Percentiles rank a stretch among this genome's conserved stretches.
These are phyloP conservation scores for Saccharomycopsis fibuligera DNA, from an alignment of 805 yeast species.

Conservation along the genomic window DNA sequence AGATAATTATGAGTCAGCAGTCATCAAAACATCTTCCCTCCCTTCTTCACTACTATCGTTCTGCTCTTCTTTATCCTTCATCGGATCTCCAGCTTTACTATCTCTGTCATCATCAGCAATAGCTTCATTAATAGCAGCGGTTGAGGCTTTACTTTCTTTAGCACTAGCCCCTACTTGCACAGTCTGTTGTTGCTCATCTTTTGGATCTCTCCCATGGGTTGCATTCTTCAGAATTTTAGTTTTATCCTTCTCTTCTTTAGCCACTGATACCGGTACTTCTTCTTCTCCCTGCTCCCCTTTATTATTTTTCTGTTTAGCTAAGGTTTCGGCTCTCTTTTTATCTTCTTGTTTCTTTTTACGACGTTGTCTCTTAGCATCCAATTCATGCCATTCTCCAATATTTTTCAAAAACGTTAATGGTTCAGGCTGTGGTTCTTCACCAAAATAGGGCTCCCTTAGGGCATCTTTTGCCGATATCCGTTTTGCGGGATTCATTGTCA, in stretches of 20 bases:
- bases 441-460: conserved; percentile 63
- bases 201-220: too few relatives aligned
- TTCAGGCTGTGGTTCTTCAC: conserved; percentile 58
- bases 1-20: too few relatives aligned
- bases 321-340: too few relatives aligned
- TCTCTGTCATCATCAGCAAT: neutral
- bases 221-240: too few relatives aligned
- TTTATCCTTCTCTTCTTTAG: too few relatives aligned
- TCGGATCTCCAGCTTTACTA: too few relatives aligned
- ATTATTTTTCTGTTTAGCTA: conserved; percentile 8
- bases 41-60: too few relatives aligned
- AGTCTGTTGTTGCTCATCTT: too few relatives aligned
- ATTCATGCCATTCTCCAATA: conserved; percentile 93
- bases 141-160: neutral
- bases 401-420: conserved; percentile 48
- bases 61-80: too few relatives aligned
- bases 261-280: neutral
- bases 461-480: conserved; percentile 70
- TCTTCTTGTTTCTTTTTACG: conserved; percentile 35
- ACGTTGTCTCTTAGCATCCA: conserved; percentile 80
- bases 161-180: neutral
- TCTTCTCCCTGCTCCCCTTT: neutral
- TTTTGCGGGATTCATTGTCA: conserved; percentile 60
- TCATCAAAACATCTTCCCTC: too few relatives aligned
- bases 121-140: neutral